Base-by-base conservation (phyloP, 2,329 filamentous ascomycete genomes). In the Colletotrichum eleusines region DNA sequence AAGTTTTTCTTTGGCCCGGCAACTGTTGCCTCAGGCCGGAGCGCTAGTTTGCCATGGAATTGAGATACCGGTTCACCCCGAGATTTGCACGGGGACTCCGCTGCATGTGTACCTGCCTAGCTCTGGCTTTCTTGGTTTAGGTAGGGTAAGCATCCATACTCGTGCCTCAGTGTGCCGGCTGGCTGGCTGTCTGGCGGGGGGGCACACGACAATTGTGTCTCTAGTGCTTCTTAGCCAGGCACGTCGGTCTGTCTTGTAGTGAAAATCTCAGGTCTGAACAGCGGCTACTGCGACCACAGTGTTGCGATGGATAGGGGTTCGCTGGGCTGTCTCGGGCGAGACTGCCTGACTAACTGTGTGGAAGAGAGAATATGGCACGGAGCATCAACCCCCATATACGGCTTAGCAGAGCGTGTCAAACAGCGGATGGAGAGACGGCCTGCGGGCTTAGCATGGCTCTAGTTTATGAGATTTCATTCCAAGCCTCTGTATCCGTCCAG, bases 51-150 rank as follows among this genome's bases (percentile, higher is more conserved):
- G 72, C 66, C 58, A 60, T 69, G 69, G 69, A 71, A 71, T 63
- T 70, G 70, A 65, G 70, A 70, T 71, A 72, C 72, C 72, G 72
- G 72, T 73, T 73, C 72, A 73, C 70, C 72, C 72, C 72, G 72
- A 73, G 69, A 71, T 71, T 71, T 71, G 64, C 69, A 71, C 69
- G 69, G 69, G 64, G 69, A 71, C 69, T 71, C 69, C 69, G 69
- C 69, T 44, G 69, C 51, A 18, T 51, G 40, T 40, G 44, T 38
- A 35, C n/a, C n/a, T n/a, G n/a, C n/a, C n/a, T n/a, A n/a, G n/a
- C n/a, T n/a, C n/a, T 35, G 33, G 33, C 7, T 9, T 35, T 35
- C 33, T 35, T 35, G 33, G 7, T 35, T 35, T 33, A 33, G 33
- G 33, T 35, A 35, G 33, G 33, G 8, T 9, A 9, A 35, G 7